A percentile compares a stretch with the other conserved stretches of the same genome.
Evolutionary conservation across 2,329 filamentous ascomycete genomes (phyloP).

Genomic region (Epichloe elymi): DNA sequence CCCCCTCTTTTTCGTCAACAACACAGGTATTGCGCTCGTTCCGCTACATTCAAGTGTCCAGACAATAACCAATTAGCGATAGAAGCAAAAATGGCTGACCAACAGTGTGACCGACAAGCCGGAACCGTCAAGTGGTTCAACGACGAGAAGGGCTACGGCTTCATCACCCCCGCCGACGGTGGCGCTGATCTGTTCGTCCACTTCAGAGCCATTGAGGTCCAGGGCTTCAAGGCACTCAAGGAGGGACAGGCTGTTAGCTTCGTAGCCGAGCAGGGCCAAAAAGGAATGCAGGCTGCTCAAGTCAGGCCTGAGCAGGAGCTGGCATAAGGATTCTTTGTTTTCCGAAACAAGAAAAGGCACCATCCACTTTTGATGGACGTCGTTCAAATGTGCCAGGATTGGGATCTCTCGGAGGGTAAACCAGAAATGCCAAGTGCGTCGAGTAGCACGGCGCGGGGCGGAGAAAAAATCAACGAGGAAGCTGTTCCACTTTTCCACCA

Average conservation of each 20-base stretch:
- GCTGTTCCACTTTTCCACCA: slow-evolving; percentile 2
- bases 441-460: neutral
- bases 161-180: slow-evolving; percentile 7
- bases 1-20: neutral
- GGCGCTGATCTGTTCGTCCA: slow-evolving; percentile 9
- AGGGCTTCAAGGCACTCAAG: slow-evolving; percentile 9
- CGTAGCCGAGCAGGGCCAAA: slow-evolving; percentile 7
- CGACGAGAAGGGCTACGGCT: slow-evolving; percentile 11
- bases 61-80: neutral
- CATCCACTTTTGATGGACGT: neutral
- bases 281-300: slow-evolving; percentile 8
- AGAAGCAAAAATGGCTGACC: slow-evolving; percentile 7
- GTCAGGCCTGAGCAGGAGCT: slow-evolving; percentile 13
- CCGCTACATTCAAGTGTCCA: too few relatives aligned
- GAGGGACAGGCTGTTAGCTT: slow-evolving; percentile 8
- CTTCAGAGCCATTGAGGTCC: slow-evolving; percentile 8
- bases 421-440: neutral
- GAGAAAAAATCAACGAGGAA: neutral
- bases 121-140: slow-evolving; percentile 11
- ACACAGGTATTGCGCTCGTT: neutral
- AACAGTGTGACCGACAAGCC: slow-evolving; percentile 6
- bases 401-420: neutral
- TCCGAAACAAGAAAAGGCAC: neutral
- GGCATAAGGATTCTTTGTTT: neutral
- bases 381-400: neutral